phyloP scores from a whole-genome alignment of 192 early-diverging fungal species.

The Mortierella antarctica region DNA sequence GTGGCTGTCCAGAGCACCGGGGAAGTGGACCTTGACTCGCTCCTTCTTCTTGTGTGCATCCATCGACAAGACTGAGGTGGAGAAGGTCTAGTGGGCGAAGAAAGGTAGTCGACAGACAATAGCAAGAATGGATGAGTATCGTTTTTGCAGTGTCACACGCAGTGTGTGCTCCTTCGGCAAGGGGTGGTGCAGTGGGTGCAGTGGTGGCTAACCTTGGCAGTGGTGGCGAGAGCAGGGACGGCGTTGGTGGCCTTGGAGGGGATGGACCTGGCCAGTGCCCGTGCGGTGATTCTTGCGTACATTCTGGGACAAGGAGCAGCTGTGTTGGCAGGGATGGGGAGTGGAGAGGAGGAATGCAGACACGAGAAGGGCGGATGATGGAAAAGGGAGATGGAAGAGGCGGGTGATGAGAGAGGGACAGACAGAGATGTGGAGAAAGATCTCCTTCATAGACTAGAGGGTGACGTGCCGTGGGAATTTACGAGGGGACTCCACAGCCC shows the following conservation, averaged over 20 bases:
- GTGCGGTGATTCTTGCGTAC: slow-evolving; percentile 45
- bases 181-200: background rate
- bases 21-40: slow-evolving; percentile 70
- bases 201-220: slow-evolving; percentile 26
- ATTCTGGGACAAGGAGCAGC: background rate
- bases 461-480: too few relatives aligned
- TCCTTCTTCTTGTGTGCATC: slow-evolving; percentile 47
- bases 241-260: slow-evolving; percentile 22
- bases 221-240: slow-evolving; percentile 29
- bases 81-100: slow-evolving; percentile 17
- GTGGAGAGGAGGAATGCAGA: background rate
- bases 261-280: slow-evolving; percentile 31
- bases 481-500: too few relatives aligned
- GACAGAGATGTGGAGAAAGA: background rate
- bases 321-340: background rate
- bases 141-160: background rate
- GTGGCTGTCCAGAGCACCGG: slow-evolving; percentile 70
- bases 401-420: background rate
- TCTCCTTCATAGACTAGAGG: too few relatives aligned
- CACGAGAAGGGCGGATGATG: background rate
- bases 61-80: slow-evolving; percentile 34
- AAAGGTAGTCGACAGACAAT: background rate
- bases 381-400: background rate
- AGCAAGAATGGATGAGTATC: background rate
- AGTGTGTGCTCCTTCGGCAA: background rate